phyloP scores from a whole-genome alignment of 2,329 filamentous ascomycete species.

The Trichoderma polysporum region DNA sequence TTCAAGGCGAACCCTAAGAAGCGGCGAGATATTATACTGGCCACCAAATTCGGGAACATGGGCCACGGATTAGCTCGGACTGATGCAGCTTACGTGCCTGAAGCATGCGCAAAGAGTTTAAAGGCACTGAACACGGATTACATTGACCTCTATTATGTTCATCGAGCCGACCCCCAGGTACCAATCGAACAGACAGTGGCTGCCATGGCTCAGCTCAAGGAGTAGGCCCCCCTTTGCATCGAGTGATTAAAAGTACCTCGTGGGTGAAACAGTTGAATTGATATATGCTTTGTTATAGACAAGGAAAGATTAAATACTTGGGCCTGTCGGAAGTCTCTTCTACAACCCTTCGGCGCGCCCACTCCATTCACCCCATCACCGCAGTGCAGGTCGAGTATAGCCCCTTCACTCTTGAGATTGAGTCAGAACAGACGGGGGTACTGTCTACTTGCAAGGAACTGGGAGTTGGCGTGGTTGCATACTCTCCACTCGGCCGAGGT shows the following conservation, averaged over 20 bases:
- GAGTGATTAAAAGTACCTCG: background rate
- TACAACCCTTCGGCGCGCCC: conserved; percentile 50
- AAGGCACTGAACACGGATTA: conserved; percentile 48
- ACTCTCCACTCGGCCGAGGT: conserved; percentile 60
- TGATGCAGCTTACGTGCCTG: conserved; percentile 22
- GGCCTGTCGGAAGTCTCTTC: conserved; percentile 55
- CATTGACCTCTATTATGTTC: conserved; percentile 58
- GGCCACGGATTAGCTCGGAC: background rate
- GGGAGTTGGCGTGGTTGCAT: conserved; percentile 56
- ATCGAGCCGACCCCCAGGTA: conserved; percentile 48
- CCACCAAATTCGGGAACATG: conserved; percentile 37
- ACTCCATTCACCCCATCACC: conserved; percentile 49
- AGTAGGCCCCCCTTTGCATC: conserved; percentile 22
- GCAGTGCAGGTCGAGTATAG: conserved; percentile 57
- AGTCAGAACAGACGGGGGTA: conserved; percentile 49
- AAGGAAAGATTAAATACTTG: conserved; percentile 47
- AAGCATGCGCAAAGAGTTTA: conserved; percentile 38
- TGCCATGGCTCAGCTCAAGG: conserved; percentile 48
- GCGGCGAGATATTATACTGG: conserved; percentile 50
- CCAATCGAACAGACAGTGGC: conserved; percentile 51
- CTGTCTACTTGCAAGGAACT: conserved; percentile 57
- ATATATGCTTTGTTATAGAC: background rate
- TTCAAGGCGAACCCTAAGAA: conserved; percentile 46
- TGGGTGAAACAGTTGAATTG: background rate
- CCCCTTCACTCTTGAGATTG: conserved; percentile 58